A percentile compares a stretch with the other conserved stretches of the same genome.
These are phyloP conservation scores for Mycena epipterygia DNA, from an alignment of 768 basidiomycete species.

Conservation along the genomic window DNA sequence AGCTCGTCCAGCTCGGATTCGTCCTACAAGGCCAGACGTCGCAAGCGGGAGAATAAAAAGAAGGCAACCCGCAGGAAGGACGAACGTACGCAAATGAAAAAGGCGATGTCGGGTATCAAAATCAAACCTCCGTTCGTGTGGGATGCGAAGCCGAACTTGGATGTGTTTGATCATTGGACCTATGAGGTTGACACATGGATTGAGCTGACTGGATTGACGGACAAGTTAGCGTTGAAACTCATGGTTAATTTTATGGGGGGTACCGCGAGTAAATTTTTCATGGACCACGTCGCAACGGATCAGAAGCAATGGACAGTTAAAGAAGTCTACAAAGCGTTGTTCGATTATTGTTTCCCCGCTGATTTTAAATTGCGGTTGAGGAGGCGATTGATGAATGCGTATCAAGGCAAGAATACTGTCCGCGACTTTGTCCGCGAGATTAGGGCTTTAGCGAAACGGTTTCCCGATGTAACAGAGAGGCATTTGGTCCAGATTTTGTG, in stretches of 20 bases:
- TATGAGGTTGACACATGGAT: constrained; percentile 31
- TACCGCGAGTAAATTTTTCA: constrained; percentile 40
- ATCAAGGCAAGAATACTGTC: constrained; percentile 15
- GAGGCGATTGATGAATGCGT: constrained; percentile 10
- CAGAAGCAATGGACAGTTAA: no score
- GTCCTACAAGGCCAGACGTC: no score
- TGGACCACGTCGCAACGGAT: no score
- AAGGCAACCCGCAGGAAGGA: neutral
- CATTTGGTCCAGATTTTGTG: constrained; percentile 22
- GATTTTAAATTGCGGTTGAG: neutral
- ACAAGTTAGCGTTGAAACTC: constrained; percentile 17
- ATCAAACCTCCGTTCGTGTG: constrained; percentile 27
- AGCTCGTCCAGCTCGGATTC: neutral
- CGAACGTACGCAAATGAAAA: neutral
- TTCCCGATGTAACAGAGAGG: constrained; percentile 16
- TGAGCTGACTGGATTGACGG: constrained; percentile 14
- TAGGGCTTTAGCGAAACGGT: constrained; percentile 2
- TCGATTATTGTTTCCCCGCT: constrained; percentile 7
- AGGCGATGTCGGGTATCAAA: constrained; percentile 13
- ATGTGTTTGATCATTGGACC: no score
- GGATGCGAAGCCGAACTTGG: no score
- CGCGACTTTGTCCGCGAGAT: constrained; percentile 20
- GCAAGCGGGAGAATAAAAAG: neutral
- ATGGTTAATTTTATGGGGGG: constrained; percentile 37
- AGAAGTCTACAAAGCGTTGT: no score